phyloP scores from a whole-genome alignment of 1,284 basidiomycete genomes.

The Termitomyces sp. region DNA sequence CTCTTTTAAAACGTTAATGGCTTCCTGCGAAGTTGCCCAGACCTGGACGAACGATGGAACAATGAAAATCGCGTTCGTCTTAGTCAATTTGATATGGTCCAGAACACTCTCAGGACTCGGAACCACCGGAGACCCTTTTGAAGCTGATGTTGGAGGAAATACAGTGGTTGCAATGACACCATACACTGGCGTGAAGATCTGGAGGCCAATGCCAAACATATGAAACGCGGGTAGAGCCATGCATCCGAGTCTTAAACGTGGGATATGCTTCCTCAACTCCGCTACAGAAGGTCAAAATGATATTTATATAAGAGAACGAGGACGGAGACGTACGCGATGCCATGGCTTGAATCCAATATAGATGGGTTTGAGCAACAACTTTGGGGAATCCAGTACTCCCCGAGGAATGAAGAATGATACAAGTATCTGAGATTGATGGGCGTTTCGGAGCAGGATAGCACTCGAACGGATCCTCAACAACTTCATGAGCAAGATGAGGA shows the following conservation, averaged over 20 bases:
- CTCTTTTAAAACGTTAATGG: not conserved
- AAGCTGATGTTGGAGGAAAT: not conserved
- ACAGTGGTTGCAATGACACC: not conserved
- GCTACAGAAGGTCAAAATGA: not conserved
- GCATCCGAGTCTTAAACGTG: not conserved
- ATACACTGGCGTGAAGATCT: not conserved
- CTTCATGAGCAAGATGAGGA: not conserved
- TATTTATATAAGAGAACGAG: not conserved
- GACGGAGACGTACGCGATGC: not conserved
- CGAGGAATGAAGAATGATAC: not conserved
- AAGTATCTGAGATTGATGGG: not conserved
- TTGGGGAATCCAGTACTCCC: not conserved
- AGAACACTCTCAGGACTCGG: not conserved
- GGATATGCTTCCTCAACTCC: not conserved
- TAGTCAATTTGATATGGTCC: not conserved
- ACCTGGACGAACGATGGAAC: not conserved
- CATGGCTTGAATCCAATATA: not conserved
- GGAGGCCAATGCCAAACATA: not conserved
- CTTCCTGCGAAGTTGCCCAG: not conserved
- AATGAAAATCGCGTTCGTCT: not conserved
- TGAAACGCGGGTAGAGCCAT: not conserved
- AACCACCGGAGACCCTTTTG: not conserved
- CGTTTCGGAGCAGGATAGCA: not conserved
- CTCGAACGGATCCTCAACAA: not conserved
- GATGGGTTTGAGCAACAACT: not conserved